Evolutionary conservation across 495 filamentous ascomycete species (phyloP), one percentile per base, ranked within the genome.

Genomic region (Pseudomonodictys pantanalensis): DNA sequence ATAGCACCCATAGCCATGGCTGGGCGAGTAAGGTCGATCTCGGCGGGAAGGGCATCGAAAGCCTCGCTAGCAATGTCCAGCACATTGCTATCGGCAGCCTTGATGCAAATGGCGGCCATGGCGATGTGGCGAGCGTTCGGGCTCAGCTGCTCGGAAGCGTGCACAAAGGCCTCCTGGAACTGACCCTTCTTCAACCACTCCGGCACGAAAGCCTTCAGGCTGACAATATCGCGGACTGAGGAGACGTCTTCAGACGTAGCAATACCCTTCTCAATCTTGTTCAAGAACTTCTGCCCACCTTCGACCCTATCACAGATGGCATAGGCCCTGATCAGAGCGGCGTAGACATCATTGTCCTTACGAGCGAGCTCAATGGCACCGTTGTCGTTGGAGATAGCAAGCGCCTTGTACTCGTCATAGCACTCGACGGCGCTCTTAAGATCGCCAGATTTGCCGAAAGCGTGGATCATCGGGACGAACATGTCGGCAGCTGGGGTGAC

Each of bases 381-480:
- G 32, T 81, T 81, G 72, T 96, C 88, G 65, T 93, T 81, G 25
- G 84, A 85, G 59, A 93, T 81, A 25, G 90, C 92, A 15, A 96
- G 79, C 10, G 79, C 77, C 68, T 88, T 90, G 78, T 97, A 98
- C 72, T 92, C 90, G 63, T 95, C 89, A 75, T 95, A 97, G 75
- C 89, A 90, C 67, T 97, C 93, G 10, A 96, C 86, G n/a, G 90
- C 95, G 61, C 88, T 92, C 66, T 79, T 77, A 33, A 97, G 78
- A 66, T 98, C 90, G 15, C 90, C 86, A 4, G 79, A 79, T 26
- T 80, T 80, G 42, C 88, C 91, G 68, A 96, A 97, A 0, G 90
- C 91, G 35, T 88, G 83, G 67, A 98, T 97, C 89, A 98, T 95
- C 12, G 84, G 80, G 1, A 90, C 84, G 73, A 95, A 96, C 30